Percentiles rank a stretch among this genome's conserved stretches.
Conservation (phyloP, 768 basidiomycete species). For the Serendipita sp. region DNA sequence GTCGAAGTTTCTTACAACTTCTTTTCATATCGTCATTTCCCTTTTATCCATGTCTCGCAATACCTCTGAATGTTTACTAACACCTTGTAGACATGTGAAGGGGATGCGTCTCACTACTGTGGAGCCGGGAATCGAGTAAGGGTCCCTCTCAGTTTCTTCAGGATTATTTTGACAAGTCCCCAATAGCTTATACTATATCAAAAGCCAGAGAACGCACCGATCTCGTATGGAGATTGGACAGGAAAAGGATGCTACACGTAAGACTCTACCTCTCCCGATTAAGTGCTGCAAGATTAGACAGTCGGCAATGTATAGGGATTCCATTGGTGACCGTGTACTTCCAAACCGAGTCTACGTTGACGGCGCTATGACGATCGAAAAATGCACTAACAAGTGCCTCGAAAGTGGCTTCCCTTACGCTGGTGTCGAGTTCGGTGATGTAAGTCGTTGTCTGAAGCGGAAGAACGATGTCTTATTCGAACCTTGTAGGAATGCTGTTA, state of each 20-base stretch:
- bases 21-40: not conserved
- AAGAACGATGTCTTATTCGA: too few species aligned
- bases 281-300: too few species aligned
- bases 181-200: not conserved
- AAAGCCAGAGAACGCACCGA: not conserved
- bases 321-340: not conserved
- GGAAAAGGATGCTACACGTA: not conserved
- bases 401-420: slow-evolving; percentile 25
- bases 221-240: not conserved
- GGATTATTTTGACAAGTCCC: not conserved
- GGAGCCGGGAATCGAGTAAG: not conserved
- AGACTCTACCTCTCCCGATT: not conserved
- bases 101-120: not conserved
- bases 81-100: not conserved
- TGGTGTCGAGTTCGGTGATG: slow-evolving; percentile 30
- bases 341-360: slow-evolving; percentile 17
- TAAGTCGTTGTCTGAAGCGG: slow-evolving; percentile 18
- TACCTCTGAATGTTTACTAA: not conserved
- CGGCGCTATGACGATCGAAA: slow-evolving; percentile 30
- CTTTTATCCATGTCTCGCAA: not conserved
- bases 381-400: slow-evolving; percentile 32
- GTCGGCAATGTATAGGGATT: not conserved
- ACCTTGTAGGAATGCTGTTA: not conserved
- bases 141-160: not conserved
- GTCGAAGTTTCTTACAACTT: not conserved